Percentiles rank a stretch among this genome's conserved stretches.
These are phyloP conservation scores for Chaetomium sp. DNA, from an alignment of 2,329 filamentous ascomycete species.

Conservation along the genomic window DNA sequence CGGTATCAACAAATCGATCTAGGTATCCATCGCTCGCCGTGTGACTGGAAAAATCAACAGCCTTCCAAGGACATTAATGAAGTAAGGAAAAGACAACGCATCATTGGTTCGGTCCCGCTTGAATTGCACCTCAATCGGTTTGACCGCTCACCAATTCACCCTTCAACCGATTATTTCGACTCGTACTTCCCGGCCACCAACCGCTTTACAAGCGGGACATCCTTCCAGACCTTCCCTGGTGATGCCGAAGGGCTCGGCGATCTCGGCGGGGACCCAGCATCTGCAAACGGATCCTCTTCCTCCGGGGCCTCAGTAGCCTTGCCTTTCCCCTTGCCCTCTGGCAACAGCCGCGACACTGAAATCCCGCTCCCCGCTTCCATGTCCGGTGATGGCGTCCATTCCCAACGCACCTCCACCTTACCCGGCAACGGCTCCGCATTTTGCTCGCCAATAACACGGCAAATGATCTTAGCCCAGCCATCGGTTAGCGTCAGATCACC, in stretches of 20 bases:
- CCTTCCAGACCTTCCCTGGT: constrained; percentile 48
- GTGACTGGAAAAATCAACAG: background rate
- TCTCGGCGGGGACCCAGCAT: constrained; percentile 34
- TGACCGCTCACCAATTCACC: background rate
- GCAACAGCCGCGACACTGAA: constrained; percentile 50
- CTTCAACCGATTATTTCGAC: constrained; percentile 33
- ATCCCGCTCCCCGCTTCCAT: constrained; percentile 54
- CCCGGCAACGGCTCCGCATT: constrained; percentile 64
- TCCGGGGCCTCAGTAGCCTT: constrained; percentile 35
- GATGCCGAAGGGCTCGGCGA: constrained; percentile 17
- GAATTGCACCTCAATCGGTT: too few relatives aligned
- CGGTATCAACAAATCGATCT: constrained; percentile 2
- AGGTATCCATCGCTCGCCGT: constrained; percentile 12
- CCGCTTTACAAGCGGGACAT: constrained; percentile 60
- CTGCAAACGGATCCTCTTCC: constrained; percentile 63
- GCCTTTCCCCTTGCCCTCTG: constrained; percentile 44
- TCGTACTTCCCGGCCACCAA: constrained; percentile 72
- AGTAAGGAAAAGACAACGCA: background rate
- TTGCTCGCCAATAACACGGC: constrained; percentile 69
- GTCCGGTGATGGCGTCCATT: constrained; percentile 41
- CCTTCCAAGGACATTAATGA: background rate
- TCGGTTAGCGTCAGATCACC: constrained; percentile 64
- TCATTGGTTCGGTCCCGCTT: background rate
- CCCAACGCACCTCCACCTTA: constrained; percentile 77
- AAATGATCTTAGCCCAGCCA: constrained; percentile 70